Evolutionary conservation across 352 stramenopile species (phyloP).

Genomic region (Globisporangium camurandrum): DNA sequence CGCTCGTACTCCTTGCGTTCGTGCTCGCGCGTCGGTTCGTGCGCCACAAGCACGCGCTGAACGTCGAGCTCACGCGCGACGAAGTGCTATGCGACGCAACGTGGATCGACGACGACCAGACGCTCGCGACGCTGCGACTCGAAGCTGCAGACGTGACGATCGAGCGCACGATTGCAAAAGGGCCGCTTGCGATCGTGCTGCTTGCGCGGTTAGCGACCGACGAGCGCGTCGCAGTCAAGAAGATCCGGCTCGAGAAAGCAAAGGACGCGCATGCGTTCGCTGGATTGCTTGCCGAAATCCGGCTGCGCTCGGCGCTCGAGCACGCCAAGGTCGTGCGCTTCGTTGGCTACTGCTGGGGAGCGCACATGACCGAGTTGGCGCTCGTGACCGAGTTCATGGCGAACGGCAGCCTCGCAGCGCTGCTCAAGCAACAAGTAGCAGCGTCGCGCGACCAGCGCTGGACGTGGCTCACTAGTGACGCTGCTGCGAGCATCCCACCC

Average conservation of each 20-base stretch:
- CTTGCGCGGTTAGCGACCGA: slow-evolving; percentile 7
- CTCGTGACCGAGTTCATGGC: slow-evolving; percentile 18
- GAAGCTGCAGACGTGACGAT: slow-evolving; percentile 9
- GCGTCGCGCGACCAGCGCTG: neutral
- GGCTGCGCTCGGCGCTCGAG: slow-evolving; percentile 14
- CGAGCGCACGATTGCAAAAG: slow-evolving; percentile 9
- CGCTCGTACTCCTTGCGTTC: slow-evolving; percentile 3
- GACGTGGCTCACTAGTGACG: slow-evolving; percentile 13
- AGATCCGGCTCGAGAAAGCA: slow-evolving; percentile 17
- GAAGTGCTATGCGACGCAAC: slow-evolving; percentile 11
- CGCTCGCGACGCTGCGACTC: slow-evolving; percentile 13
- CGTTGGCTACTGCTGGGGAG: slow-evolving; percentile 20
- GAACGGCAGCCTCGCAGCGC: slow-evolving; percentile 12
- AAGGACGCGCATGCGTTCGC: slow-evolving; percentile 14
- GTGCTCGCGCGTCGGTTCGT: slow-evolving; percentile 10
- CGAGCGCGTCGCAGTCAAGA: slow-evolving; percentile 13
- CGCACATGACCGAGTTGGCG: slow-evolving; percentile 12
- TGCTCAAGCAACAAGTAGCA: slow-evolving; percentile 8
- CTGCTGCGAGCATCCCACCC: slow-evolving; percentile 20
- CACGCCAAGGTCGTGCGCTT: slow-evolving; percentile 17
- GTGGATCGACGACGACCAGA: slow-evolving; percentile 15
- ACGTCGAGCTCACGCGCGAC: slow-evolving; percentile 17
- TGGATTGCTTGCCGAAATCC: slow-evolving; percentile 12
- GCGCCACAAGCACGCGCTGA: slow-evolving; percentile 11
- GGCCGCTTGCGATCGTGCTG: slow-evolving; percentile 9